Evolutionary conservation across 2,329 filamentous ascomycete genomes (phyloP).

Genomic region (Neofusicoccum umdonicola): DNA sequence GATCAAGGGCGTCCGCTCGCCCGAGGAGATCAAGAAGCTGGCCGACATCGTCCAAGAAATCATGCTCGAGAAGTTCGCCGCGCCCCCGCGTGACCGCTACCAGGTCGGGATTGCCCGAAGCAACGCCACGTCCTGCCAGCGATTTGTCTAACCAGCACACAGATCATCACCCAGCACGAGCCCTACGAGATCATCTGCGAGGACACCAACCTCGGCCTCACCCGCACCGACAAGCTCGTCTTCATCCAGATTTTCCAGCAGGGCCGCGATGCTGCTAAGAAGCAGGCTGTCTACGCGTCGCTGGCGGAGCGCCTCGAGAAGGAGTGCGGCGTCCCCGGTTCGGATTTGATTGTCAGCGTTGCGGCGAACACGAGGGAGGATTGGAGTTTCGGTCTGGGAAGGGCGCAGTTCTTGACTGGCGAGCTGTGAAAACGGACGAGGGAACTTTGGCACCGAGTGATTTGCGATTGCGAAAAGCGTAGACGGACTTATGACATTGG

Average conservation of each 20-base stretch:
- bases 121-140: background rate
- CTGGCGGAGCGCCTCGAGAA: slow-evolving; percentile 25
- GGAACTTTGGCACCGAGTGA: too few species aligned
- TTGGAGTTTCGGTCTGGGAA: slow-evolving; percentile 32
- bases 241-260: slow-evolving; percentile 36
- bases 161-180: slow-evolving; percentile 34
- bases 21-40: slow-evolving; percentile 27
- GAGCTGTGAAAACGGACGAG: slow-evolving; percentile 17
- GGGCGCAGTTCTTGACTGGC: slow-evolving; percentile 30
- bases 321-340: slow-evolving; percentile 23
- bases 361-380: slow-evolving; percentile 28
- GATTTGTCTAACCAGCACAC: too few species aligned
- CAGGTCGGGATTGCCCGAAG: slow-evolving; percentile 18
- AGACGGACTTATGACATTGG: background rate
- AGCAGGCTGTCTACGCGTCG: slow-evolving; percentile 26
- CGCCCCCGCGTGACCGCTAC: slow-evolving; percentile 29
- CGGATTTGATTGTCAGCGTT: slow-evolving; percentile 30
- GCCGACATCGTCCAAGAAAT: slow-evolving; percentile 30
- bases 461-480: background rate
- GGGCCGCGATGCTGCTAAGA: slow-evolving; percentile 27
- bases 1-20: slow-evolving; percentile 25
- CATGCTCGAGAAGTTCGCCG: slow-evolving; percentile 29
- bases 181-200: slow-evolving; percentile 32
- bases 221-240: slow-evolving; percentile 27
- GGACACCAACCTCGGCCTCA: slow-evolving; percentile 29